Conservation (phyloP, 2,329 filamentous ascomycete genomes). For the Fusarium sulawesiense region DNA sequence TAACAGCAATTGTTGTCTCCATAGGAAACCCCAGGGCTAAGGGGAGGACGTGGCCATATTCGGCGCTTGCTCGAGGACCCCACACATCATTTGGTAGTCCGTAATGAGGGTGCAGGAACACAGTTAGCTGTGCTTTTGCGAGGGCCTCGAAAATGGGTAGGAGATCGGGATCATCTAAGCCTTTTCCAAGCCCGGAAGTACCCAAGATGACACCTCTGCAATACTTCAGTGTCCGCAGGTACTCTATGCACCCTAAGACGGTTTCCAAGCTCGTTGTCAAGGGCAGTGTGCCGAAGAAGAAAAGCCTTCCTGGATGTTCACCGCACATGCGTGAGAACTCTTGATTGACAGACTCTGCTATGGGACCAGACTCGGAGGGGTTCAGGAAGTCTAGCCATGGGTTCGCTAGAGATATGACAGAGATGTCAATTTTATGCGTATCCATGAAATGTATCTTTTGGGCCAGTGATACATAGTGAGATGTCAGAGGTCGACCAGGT, state of each 20-base stretch:
- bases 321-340: conserved; percentile 81
- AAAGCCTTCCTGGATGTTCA: conserved; percentile 74
- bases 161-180: conserved; percentile 81
- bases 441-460: conserved; percentile 92
- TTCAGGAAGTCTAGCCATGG: conserved; percentile 91
- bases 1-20: conserved; percentile 91
- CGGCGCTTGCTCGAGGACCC: conserved; percentile 72
- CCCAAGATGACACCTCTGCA: conserved; percentile 90
- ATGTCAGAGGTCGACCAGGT: conserved; percentile 83
- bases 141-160: conserved; percentile 79
- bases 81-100: conserved; percentile 84
- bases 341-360: conserved; percentile 77
- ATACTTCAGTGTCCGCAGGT: conserved; percentile 70
- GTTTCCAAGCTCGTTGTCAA: conserved; percentile 73
- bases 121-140: conserved; percentile 69
- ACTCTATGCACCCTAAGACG: conserved; percentile 72
- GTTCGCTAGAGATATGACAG: conserved; percentile 89
- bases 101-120: conserved; percentile 94
- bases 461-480: conserved; percentile 82
- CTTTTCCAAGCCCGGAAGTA: conserved; percentile 81
- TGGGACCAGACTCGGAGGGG: conserved; percentile 67
- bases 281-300: conserved; percentile 85
- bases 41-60: conserved; percentile 89
- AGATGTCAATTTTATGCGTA: conserved; percentile 81
- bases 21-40: conserved; percentile 89